Base-by-base conservation (phyloP, 768 basidiomycete species). In the Naganishia vaughanmartiniae region DNA sequence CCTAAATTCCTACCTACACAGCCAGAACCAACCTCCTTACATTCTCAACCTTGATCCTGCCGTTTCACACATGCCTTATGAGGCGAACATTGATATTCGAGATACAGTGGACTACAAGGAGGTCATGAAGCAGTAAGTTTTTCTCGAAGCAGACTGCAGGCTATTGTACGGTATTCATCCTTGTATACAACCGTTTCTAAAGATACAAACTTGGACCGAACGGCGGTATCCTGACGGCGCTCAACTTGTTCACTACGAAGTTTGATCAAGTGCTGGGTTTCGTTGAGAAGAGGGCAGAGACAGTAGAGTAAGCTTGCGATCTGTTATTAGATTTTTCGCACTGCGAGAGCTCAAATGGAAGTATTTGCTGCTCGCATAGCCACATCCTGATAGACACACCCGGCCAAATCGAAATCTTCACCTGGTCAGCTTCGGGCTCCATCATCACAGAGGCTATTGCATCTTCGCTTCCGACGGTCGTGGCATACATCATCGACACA, bases 331-430 rank as follows among this genome's bases (percentile, higher is more conserved):
- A 34, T 34, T 26, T 7, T 24, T 72, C 54, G 67, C 74, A 53
- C 39, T 17, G 70, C 28, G 28, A 34, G 14, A 24, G 45, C 26
- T 17, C 2, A 58, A 45, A 9, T n/a, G 42, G 31, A 33, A 46
- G 24, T 34, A 42, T 45, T 46, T 15, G 45, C 34, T 66, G 55
- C 54, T 21, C 36, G 42, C 15, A 36, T 76, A 97, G 95, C 76
- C 90, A 98, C 83, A 87, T 99, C 71, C 89, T 99, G 55, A 84
- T 99, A 56, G 96, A 99, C 77, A 99, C 96, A 0, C 96, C 96
- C 7, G 96, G 96, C 4, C 96, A 99, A 82, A 99, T 99, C 76
- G 96, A 99, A 82, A 99, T 98, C 74, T 99, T 99, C 79, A 99
- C 96, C 60, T 99, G 96, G 96, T 97, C 94, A 0, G 96, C 96